A percentile compares a stretch with the other conserved stretches of the same genome.
These are phyloP conservation scores for Chytriomyces confervae DNA, from an alignment of 192 early-diverging fungal species.

Conservation along the genomic window DNA sequence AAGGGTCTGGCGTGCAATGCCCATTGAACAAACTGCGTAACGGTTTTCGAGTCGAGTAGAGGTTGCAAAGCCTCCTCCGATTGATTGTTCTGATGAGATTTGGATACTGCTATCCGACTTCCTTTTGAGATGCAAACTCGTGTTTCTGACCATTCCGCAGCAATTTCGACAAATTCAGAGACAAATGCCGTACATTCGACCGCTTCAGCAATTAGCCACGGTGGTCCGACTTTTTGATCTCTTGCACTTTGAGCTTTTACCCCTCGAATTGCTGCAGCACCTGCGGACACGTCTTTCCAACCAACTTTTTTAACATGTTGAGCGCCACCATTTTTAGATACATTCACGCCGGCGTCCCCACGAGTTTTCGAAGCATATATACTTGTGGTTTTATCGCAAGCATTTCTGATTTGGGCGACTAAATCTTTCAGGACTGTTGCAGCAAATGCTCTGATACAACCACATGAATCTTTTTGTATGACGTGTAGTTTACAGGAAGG, in stretches of 20 bases:
- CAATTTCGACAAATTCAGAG: constrained; percentile 7
- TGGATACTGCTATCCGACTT: too few relatives aligned
- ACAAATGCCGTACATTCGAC: not conserved
- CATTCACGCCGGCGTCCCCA: too few relatives aligned
- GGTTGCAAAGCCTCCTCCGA: too few relatives aligned
- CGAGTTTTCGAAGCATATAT: not conserved
- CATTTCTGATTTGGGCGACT: not conserved
- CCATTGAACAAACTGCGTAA: constrained; percentile 8
- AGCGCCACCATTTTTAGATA: too few relatives aligned
- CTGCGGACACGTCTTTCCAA: too few relatives aligned
- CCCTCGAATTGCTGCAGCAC: too few relatives aligned
- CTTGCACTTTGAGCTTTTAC: too few relatives aligned
- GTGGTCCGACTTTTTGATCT: not conserved
- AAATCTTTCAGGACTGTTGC: not conserved
- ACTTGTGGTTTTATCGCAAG: not conserved
- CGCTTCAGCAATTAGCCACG: constrained; percentile 3
- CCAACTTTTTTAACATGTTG: too few relatives aligned
- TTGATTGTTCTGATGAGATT: too few relatives aligned
- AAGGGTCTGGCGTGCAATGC: not conserved
- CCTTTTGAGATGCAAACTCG: too few relatives aligned
- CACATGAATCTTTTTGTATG: too few relatives aligned
- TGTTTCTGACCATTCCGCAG: not conserved
- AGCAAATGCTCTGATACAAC: not conserved
- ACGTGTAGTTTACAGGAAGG: not conserved
- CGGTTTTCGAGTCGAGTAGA: not conserved